Percentiles rank a stretch among this genome's conserved stretches.
phyloP scores from a whole-genome alignment of 2,329 filamentous ascomycete genomes.

The Xylariaceae sp. region DNA sequence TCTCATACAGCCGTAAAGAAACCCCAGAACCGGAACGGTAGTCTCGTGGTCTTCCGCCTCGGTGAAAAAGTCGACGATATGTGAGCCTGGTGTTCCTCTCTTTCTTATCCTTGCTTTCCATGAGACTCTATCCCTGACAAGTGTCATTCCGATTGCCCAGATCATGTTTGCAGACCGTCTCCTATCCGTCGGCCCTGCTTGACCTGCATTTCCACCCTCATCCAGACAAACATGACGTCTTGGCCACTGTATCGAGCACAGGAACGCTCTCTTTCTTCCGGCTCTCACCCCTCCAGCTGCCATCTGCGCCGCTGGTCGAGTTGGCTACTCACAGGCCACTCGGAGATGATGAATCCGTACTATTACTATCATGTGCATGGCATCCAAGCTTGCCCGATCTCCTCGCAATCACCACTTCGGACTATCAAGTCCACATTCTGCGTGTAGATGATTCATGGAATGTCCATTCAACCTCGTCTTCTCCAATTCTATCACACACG shows the following conservation, averaged over 20 bases:
- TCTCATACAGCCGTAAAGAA: constrained; percentile 24
- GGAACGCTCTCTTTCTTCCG: constrained; percentile 62
- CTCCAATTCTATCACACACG: constrained; percentile 43
- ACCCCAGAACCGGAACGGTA: constrained; percentile 65
- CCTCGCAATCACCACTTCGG: constrained; percentile 67
- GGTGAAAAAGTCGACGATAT: constrained; percentile 39
- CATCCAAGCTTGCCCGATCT: constrained; percentile 51
- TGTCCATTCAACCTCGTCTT: constrained; percentile 31
- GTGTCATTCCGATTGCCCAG: constrained; percentile 35
- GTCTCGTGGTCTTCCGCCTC: constrained; percentile 61
- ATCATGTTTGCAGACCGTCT: constrained; percentile 51
- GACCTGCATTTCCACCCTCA: constrained; percentile 75
- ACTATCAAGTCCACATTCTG: constrained; percentile 57
- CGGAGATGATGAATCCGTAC: constrained; percentile 49
- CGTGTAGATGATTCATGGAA: constrained; percentile 40
- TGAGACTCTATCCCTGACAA: constrained; percentile 12
- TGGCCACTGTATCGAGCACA: constrained; percentile 75
- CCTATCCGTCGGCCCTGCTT: constrained; percentile 68
- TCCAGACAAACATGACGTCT: constrained; percentile 42
- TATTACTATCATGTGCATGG: constrained; percentile 72
- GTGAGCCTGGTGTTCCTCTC: constrained; percentile 41
- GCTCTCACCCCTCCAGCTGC: constrained; percentile 31
- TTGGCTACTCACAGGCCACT: constrained; percentile 43
- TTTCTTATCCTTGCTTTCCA: not conserved
- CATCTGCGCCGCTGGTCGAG: constrained; percentile 28